Percentiles rank a stretch among this genome's conserved stretches.
Conservation (phyloP, 306 rosid genomes). For the Begonia loranthoides region DNA sequence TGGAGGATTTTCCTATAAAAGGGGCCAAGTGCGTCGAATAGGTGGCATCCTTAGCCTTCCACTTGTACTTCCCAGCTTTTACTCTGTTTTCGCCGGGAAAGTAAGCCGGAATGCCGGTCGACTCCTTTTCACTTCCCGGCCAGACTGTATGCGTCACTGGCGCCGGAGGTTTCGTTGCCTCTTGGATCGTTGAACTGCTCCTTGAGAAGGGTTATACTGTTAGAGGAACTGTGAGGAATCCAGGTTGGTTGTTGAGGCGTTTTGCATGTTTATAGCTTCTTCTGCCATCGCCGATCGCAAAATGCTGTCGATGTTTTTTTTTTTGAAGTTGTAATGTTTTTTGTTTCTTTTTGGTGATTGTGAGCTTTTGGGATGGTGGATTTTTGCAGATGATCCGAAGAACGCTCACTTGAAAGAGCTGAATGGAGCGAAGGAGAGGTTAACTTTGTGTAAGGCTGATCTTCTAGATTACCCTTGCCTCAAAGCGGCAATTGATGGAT, state of each 20-base stretch:
- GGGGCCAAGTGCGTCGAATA: not conserved
- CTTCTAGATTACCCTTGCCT: conserved; percentile 55
- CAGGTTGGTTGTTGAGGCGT: conserved; percentile 39
- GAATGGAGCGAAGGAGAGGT: conserved; percentile 73
- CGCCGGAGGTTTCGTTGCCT: conserved; percentile 91
- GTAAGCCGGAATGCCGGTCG: conserved; percentile 3
- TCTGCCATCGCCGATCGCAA: not conserved
- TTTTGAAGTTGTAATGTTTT: too few relatives aligned
- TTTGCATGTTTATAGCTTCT: not conserved
- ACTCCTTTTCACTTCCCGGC: not conserved
- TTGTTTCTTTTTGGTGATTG: not conserved
- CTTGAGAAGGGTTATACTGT: conserved; percentile 65
- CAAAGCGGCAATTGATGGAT: conserved; percentile 41
- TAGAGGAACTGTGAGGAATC: conserved; percentile 80
- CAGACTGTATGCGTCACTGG: conserved; percentile 81
- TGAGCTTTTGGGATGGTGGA: not conserved
- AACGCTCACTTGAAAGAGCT: conserved; percentile 68
- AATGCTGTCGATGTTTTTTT: not conserved
- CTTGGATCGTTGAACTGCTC: conserved; percentile 77
- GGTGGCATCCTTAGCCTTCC: conserved; percentile 5
- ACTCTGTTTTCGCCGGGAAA: not conserved
- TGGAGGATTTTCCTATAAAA: conserved; percentile 10
- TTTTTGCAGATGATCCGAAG: conserved; percentile 54
- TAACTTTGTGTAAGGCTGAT: conserved; percentile 57
- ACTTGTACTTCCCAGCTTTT: not conserved